These are phyloP conservation scores for Cytauxzoon felis DNA, from an alignment of 169 alveolate genomes.

Conservation along the genomic window DNA sequence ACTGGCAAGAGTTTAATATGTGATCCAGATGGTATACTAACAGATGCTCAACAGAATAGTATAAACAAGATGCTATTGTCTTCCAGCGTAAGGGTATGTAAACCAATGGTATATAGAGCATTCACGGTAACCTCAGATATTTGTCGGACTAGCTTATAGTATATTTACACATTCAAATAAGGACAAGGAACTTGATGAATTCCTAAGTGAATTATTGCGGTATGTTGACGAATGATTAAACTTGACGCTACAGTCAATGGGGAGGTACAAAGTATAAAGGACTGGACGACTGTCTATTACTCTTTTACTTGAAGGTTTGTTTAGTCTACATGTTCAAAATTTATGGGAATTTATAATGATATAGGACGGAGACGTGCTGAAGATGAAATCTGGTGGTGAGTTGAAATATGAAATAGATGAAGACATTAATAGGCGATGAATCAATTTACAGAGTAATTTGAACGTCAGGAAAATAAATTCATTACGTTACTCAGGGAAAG, in stretches of 20 bases:
- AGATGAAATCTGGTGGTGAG: too few species aligned
- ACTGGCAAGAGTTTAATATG: slow-evolving; percentile 18
- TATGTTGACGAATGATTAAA: background rate
- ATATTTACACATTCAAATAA: background rate
- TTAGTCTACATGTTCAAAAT: too few species aligned
- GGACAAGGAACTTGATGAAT: background rate
- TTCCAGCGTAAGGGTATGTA: background rate
- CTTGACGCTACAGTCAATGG: slow-evolving; percentile 11
- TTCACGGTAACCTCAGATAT: slow-evolving; percentile 12
- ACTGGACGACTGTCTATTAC: too few species aligned
- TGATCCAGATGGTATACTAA: slow-evolving; percentile 59
- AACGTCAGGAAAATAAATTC: too few species aligned
- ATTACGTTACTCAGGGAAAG: slow-evolving; percentile 8
- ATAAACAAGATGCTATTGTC: slow-evolving; percentile 10
- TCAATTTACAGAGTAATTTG: too few species aligned
- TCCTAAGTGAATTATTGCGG: slow-evolving; percentile 9
- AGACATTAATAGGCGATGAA: too few species aligned
- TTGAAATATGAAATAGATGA: too few species aligned
- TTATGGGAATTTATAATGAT: too few species aligned
- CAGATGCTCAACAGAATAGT: slow-evolving; percentile 34
- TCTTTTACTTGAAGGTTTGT: too few species aligned
- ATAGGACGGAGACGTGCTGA: too few species aligned
- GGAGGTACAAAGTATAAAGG: too few species aligned
- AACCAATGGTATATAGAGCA: background rate
- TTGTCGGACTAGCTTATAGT: slow-evolving; percentile 9